These are phyloP conservation scores for Artemisia tridentata DNA, from an alignment of 129 eudicot genomes.

Conservation along the genomic window DNA sequence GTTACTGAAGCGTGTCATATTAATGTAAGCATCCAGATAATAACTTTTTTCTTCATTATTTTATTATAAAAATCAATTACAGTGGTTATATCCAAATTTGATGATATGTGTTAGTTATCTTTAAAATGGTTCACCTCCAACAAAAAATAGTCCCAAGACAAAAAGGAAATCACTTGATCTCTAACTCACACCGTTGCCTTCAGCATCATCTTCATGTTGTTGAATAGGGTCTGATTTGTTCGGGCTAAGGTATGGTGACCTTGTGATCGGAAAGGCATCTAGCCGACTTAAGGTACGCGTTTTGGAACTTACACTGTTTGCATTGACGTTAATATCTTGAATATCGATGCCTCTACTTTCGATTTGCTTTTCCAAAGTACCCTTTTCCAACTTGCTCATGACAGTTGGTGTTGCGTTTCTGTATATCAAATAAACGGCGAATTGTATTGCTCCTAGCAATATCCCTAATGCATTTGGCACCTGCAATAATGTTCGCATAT, in stretches of 20 bases:
- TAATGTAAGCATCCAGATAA: background rate
- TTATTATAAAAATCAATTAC: background rate
- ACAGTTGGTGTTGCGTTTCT: conserved; percentile 29
- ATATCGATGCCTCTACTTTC: conserved; percentile 18
- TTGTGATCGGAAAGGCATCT: conserved; percentile 25
- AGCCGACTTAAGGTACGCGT: conserved; percentile 22
- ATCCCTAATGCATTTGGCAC: conserved; percentile 65
- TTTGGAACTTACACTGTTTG: conserved; percentile 3
- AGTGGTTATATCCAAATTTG: background rate
- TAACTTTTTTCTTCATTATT: background rate
- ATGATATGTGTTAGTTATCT: background rate
- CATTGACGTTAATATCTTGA: conserved; percentile 6
- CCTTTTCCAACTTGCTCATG: conserved; percentile 20
- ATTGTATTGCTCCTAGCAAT: conserved; percentile 42
- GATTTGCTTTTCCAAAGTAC: conserved; percentile 14
- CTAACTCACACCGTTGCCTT: conserved; percentile 16
- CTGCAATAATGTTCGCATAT: conserved; percentile 29
- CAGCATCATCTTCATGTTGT: conserved; percentile 12
- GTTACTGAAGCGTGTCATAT: background rate
- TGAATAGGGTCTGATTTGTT: background rate
- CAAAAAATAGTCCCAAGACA: background rate
- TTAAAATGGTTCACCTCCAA: background rate
- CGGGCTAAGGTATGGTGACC: conserved; percentile 24
- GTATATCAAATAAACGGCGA: conserved; percentile 33
- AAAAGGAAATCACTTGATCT: conserved; percentile 13